phyloP scores from a whole-genome alignment of 306 rosid species.

The Styphnolobium japonicum region DNA sequence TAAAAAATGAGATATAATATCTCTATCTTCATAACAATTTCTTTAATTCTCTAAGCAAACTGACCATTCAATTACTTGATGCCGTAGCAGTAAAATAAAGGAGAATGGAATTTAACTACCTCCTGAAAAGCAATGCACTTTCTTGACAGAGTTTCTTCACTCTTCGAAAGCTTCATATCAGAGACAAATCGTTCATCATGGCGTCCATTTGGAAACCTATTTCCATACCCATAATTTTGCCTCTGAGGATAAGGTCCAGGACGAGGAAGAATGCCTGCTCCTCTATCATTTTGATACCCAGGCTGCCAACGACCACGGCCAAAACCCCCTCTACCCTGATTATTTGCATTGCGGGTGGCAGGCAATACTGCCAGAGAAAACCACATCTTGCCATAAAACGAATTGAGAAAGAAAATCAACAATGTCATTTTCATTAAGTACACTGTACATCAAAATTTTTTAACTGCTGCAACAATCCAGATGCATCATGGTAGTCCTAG shows the following conservation, averaged over 20 bases:
- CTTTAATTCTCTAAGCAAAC: not conserved
- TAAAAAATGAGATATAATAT: not conserved
- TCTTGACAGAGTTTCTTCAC: slow-evolving; percentile 64
- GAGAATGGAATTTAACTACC: slow-evolving; percentile 29
- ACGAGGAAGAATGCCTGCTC: slow-evolving; percentile 87
- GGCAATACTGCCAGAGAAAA: slow-evolving; percentile 54
- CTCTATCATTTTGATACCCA: slow-evolving; percentile 73
- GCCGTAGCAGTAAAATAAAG: not conserved
- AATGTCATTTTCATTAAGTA: slow-evolving; percentile 17
- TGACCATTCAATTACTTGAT: slow-evolving; percentile 4
- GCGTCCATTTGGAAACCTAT: slow-evolving; percentile 67
- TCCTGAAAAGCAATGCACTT: slow-evolving; percentile 61
- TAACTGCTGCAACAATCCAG: slow-evolving; percentile 4
- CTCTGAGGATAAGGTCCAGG: slow-evolving; percentile 91
- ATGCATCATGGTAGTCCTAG: not conserved
- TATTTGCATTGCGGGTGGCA: slow-evolving; percentile 36
- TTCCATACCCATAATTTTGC: slow-evolving; percentile 66
- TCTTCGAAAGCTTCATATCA: slow-evolving; percentile 79
- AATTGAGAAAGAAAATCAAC: slow-evolving; percentile 32
- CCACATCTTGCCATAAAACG: slow-evolving; percentile 34
- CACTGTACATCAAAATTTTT: not conserved
- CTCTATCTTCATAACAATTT: not conserved
- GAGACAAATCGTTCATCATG: slow-evolving; percentile 83
- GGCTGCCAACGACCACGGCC: slow-evolving; percentile 57
- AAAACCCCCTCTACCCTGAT: slow-evolving; percentile 44